Evolutionary conservation across 495 filamentous ascomycete species (phyloP), one percentile per base, ranked within the genome.

Genomic region (Penicillium cataractarum): DNA sequence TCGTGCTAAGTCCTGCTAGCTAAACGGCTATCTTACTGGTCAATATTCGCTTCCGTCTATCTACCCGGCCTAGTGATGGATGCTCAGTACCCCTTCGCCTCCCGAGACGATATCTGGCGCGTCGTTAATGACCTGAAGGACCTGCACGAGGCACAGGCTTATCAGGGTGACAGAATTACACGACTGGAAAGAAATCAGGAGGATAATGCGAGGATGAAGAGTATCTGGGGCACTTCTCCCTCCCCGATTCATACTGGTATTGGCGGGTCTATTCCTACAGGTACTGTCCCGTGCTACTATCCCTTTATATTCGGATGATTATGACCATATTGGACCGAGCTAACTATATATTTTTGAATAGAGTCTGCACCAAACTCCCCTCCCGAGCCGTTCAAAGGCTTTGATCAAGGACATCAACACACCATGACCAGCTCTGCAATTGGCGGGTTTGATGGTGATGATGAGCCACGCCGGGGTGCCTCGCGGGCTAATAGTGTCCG

Each of bases 401-500:
- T 96, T 60, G 92, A 97, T 72, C 92, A 90, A 68, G 86, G 92
- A 53, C 88, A 90, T 57, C 82, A 86, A 55, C 86, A 87, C 62
- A 55, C 58, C 58, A 80, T 94, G 63, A 77, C 92, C 17, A 87
- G 86, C 44, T 67, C 68, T 2, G 87, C 88, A 29, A 29, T 52
- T 17, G 82, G 97, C 56, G 92, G 92, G 17, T 79, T 98, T 8
- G 92, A 96, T 57, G 81, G 88, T 6, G 94, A 97, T 61, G 92
- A 98, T 44, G 93, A 97, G 71, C 96, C 94, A 4, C 84, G 96
- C 60, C 86, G 96, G 58, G 95, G 95, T 6, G 88, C 92, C 32
- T 99, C 96, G 31, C 84, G 95, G 64, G 95, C 95, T 22, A 98
- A 98, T 69, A 98, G 96, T 74, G 95, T 99, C 63, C 90, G 95